Percentiles rank a stretch among this genome's conserved stretches.
Evolutionary conservation across 1,284 basidiomycete species (phyloP).

Genomic region (Ceratobasidium sp.): DNA sequence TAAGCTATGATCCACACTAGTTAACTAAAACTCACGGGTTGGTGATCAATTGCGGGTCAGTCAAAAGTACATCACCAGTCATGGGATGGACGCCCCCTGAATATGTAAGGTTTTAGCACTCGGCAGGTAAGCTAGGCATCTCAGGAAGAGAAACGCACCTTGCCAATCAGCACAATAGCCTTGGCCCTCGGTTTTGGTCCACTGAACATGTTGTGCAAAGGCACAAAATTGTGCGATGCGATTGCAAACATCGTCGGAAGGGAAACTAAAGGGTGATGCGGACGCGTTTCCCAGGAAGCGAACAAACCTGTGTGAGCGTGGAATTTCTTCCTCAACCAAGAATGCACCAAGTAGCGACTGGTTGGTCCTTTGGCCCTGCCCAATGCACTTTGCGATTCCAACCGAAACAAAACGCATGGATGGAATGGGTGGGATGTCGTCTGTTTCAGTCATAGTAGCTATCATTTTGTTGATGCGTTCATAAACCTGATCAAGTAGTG

Average conservation of each 20-base stretch:
- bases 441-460: background rate
- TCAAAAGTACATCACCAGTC: no score
- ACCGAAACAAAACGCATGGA: background rate
- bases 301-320: background rate
- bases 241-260: background rate
- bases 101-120: no score
- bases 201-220: slow-evolving; percentile 31
- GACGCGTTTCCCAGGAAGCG: background rate
- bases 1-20: background rate
- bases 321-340: background rate
- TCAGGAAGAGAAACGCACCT: no score
- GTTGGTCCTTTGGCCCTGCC: background rate
- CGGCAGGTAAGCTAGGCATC: no score
- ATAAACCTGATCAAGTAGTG: background rate
- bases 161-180: slow-evolving; percentile 24
- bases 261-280: background rate
- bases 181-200: slow-evolving; percentile 23
- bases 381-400: background rate
- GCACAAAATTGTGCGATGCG: background rate
- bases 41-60: background rate
- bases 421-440: background rate
- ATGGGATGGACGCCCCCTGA: no score
- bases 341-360: background rate
- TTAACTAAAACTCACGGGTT: background rate
- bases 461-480: background rate